Evolutionary conservation across 306 rosid genomes (phyloP).

Genomic region (Prunus kanzakura): DNA sequence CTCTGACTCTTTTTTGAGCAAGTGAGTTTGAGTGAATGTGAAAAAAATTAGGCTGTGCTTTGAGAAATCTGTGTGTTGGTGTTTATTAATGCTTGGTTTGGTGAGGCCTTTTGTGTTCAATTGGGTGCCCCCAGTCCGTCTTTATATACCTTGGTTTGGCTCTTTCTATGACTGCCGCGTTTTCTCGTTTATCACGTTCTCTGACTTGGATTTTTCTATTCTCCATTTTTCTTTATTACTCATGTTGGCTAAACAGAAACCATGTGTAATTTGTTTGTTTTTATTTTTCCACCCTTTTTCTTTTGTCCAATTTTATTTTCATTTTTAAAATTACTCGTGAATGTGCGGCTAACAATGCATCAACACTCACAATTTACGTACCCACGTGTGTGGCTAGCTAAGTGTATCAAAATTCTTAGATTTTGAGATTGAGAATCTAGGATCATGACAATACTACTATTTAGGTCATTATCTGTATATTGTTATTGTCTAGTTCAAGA

Average conservation of each 20-base stretch:
- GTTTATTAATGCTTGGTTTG: not conserved
- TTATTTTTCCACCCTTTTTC: not conserved
- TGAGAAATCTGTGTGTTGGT: not conserved
- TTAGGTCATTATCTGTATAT: not conserved
- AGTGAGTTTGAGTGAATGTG: not conserved
- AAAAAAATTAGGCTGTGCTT: not conserved
- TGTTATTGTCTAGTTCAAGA: not conserved
- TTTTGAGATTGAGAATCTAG: not conserved
- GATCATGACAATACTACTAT: not conserved
- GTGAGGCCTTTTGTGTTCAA: not conserved
- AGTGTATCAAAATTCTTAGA: too few species aligned
- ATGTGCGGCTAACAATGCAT: too few species aligned
- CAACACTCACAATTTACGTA: too few species aligned
- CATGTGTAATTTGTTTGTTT: not conserved
- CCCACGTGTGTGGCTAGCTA: too few species aligned
- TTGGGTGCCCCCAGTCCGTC: not conserved
- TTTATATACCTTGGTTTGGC: not conserved
- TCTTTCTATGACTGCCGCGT: not conserved
- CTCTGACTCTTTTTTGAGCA: not conserved
- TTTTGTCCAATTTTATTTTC: not conserved
- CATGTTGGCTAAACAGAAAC: not conserved
- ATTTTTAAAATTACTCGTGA: not conserved
- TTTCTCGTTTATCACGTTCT: slow-evolving; percentile 7
- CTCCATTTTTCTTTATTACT: not conserved
- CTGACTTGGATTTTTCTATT: not conserved